Base-by-base conservation (phyloP, 2,329 filamentous ascomycete genomes). In the Byssochlamys sp. region DNA sequence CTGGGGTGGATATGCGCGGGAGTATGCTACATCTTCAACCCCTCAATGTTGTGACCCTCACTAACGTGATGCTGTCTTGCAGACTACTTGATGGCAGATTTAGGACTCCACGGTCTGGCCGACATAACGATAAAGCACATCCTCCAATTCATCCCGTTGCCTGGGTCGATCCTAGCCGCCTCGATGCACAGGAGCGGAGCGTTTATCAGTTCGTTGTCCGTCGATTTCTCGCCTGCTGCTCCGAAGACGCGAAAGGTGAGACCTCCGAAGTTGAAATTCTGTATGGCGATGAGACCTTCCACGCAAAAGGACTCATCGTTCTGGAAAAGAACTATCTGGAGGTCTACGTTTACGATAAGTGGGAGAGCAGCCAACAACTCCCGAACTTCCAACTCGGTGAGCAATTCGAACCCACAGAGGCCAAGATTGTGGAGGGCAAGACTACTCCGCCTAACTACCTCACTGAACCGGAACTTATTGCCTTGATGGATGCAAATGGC, bases 401-500 rank as follows among this genome's bases (percentile, higher is more conserved):
- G 72, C 78, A 77, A 0, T 95, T 99, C 63, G 86, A 90, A 70
- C 94, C 94, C 0, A 89, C 86, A 1, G 91, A 96, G 74, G 92
- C 91, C 3, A 85, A 88, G 65, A 90, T 99, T 75, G 86, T 84
- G 0, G 91, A 97, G 65, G 92, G 94, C n/a, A 88, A 95, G 72
- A 99, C 94, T 0, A 83, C 81, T 0, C 80, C 91, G 11, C 94
- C 94, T 0, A 84, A 81, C 25, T 96, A 95, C 69, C 80, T 99
- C 29, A 97, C 94, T 0, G 94, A 99, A 70, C 91, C 94, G 0
- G 94, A 99, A 70, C 80, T 99, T 27, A 96, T 99, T 69, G 88
- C 88, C 2, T 81, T 99, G 10, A 99, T 99, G 94, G 94, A 99
- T 75, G 91, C 90, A 51, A 99, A 99, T 69, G 94, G 94, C 1